A percentile compares a stretch with the other conserved stretches of the same genome.
These are phyloP conservation scores for Porcisia hertigi DNA, from an alignment of 208 protist species.

Conservation along the genomic window DNA sequence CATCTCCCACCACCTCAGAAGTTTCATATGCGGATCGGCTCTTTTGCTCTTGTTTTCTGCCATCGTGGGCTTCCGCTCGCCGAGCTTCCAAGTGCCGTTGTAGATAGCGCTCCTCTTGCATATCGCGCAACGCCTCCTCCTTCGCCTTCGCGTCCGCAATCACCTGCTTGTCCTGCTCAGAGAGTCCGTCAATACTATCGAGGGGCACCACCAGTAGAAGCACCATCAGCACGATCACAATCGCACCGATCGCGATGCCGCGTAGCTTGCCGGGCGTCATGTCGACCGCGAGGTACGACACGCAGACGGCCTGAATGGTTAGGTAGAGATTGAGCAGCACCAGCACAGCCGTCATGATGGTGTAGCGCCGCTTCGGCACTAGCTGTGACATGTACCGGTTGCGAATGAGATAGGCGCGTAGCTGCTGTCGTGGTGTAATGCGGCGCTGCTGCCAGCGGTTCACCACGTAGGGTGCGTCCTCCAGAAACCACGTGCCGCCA, in stretches of 20 bases:
- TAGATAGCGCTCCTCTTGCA: conserved; percentile 11
- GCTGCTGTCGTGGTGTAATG: conserved; percentile 25
- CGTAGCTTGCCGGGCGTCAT: conserved; percentile 37
- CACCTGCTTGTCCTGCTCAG: conserved; percentile 44
- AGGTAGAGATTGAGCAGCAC: conserved; percentile 58
- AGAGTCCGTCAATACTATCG: conserved; percentile 33
- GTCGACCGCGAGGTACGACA: conserved; percentile 26
- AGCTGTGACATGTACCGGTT: conserved; percentile 67
- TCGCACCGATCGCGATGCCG: conserved; percentile 45
- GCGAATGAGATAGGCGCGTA: conserved; percentile 43
- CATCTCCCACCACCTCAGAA: background rate
- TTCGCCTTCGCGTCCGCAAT: conserved; percentile 25
- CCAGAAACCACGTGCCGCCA: conserved; percentile 36
- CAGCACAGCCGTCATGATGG: conserved; percentile 33
- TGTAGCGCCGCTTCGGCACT: conserved; percentile 46
- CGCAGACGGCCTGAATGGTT: conserved; percentile 49
- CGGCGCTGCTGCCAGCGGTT: conserved; percentile 37
- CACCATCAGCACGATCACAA: conserved; percentile 28
- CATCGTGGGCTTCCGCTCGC: background rate
- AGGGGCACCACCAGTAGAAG: conserved; percentile 38
- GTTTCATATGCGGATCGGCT: no score
- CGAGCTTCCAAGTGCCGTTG: conserved; percentile 2
- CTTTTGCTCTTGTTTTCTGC: background rate
- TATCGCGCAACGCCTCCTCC: conserved; percentile 11
- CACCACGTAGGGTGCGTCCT: conserved; percentile 50